Evolutionary conservation across 2,329 filamentous ascomycete species (phyloP).

Genomic region (Diaporthe sp.): DNA sequence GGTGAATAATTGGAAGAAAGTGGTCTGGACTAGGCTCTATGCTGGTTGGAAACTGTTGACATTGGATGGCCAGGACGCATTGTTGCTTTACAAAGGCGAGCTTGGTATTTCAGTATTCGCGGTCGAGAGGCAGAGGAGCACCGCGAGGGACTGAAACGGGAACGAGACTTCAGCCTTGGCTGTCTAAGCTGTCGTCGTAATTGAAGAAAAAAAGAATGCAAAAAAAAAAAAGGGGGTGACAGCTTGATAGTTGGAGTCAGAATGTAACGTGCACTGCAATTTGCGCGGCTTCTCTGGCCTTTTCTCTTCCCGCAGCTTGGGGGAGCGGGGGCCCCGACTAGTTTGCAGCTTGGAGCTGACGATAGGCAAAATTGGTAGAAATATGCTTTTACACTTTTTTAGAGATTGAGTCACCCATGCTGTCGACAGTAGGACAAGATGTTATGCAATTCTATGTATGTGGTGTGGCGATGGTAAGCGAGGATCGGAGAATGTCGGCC

Average conservation of each 20-base stretch:
- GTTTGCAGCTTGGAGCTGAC: not conserved
- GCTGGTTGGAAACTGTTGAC: conserved; percentile 22
- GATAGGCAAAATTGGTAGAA: conserved; percentile 37
- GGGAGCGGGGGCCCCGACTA: not conserved
- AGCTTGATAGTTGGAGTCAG: not conserved
- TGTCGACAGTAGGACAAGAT: not conserved
- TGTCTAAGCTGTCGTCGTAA: conserved; percentile 2
- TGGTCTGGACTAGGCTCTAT: conserved; percentile 17
- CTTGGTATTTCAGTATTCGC: not conserved
- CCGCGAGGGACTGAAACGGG: not conserved
- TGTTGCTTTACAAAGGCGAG: conserved; percentile 7
- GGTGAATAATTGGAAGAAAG: not conserved
- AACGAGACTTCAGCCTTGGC: not conserved
- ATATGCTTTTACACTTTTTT: conserved; percentile 1
- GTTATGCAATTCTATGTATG: conserved; percentile 2
- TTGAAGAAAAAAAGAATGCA: not conserved
- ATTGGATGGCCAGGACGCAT: not conserved
- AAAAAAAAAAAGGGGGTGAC: not conserved
- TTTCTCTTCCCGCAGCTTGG: not conserved
- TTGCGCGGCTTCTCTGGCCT: not conserved
- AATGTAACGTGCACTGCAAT: conserved; percentile 8
- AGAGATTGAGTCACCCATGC: not conserved
- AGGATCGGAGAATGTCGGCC: conserved; percentile 36
- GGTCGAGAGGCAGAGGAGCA: not conserved
- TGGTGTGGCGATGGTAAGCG: conserved; percentile 2